A percentile compares a stretch with the other conserved stretches of the same genome.
Evolutionary conservation across 495 filamentous ascomycete genomes (phyloP).

Genomic region (Letharia lupina): DNA sequence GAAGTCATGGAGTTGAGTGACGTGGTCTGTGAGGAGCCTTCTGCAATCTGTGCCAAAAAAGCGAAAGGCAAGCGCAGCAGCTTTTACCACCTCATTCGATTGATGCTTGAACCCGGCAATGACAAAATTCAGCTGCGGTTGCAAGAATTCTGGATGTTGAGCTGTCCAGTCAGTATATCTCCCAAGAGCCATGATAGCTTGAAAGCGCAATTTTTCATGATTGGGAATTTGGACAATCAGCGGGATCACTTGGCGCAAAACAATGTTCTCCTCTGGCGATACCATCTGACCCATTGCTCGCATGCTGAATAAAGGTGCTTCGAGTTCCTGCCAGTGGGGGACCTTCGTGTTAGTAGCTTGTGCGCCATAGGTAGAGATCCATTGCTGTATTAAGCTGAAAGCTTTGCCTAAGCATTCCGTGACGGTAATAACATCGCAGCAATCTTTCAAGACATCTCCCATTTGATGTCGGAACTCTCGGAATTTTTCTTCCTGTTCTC

Average conservation of each 20-base stretch:
- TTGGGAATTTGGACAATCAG: constrained; percentile 87
- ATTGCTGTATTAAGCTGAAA: constrained; percentile 71
- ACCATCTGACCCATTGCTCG: constrained; percentile 98
- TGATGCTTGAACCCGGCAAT: constrained; percentile 78
- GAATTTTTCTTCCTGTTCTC: constrained; percentile 95
- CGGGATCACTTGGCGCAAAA: constrained; percentile 84
- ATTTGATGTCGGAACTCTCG: constrained; percentile 92
- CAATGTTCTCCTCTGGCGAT: constrained; percentile 70
- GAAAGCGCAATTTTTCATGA: constrained; percentile 93
- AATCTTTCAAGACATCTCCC: constrained; percentile 97
- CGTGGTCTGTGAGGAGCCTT: constrained; percentile 68
- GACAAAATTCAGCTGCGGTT: constrained; percentile 89
- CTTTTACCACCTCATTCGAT: constrained; percentile 80
- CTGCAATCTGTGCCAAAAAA: constrained; percentile 95
- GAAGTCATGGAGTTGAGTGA: constrained; percentile 77
- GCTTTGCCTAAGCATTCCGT: constrained; percentile 84
- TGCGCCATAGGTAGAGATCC: constrained; percentile 73
- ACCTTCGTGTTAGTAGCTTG: constrained; percentile 64
- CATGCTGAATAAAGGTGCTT: constrained; percentile 91
- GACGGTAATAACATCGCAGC: constrained; percentile 89
- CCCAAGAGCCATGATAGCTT: constrained; percentile 92
- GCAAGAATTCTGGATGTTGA: constrained; percentile 81
- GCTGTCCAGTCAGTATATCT: constrained; percentile 98
- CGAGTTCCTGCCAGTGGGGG: constrained; percentile 93
- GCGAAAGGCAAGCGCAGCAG: constrained; percentile 87